A percentile compares a stretch with the other conserved stretches of the same genome.
These are phyloP conservation scores for Aspergillus fijiensis DNA, from an alignment of 2,329 filamentous ascomycete species.

Conservation along the genomic window DNA sequence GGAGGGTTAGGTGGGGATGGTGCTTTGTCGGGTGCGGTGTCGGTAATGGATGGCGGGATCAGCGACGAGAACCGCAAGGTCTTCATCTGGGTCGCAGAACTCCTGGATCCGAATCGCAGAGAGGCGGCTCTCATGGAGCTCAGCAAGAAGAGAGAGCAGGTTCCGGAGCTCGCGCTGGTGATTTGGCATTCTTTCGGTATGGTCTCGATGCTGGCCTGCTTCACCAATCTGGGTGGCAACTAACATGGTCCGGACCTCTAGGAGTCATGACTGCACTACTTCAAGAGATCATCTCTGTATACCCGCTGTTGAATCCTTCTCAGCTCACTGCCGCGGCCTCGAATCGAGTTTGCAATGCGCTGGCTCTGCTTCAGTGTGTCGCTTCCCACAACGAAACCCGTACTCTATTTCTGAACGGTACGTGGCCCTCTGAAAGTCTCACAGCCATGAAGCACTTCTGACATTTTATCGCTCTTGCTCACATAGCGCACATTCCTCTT, in stretches of 20 bases:
- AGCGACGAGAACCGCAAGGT: constrained; percentile 90
- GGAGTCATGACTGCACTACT: constrained; percentile 97
- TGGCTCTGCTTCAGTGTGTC: constrained; percentile 93
- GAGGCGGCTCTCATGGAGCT: constrained; percentile 91
- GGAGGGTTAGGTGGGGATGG: constrained; percentile 51
- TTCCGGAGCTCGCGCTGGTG: constrained; percentile 91
- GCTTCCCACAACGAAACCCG: constrained; percentile 96
- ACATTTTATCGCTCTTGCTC: constrained; percentile 8
- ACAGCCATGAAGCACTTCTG: neutral
- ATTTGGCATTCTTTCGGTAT: constrained; percentile 98
- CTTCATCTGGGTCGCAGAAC: constrained; percentile 87
- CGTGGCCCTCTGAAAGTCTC: constrained; percentile 7
- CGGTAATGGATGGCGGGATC: constrained; percentile 62
- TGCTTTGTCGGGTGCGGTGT: constrained; percentile 32
- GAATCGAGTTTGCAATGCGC: constrained; percentile 94
- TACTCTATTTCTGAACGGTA: constrained; percentile 89
- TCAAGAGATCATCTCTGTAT: constrained; percentile 98
- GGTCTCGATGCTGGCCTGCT: constrained; percentile 30
- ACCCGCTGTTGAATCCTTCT: constrained; percentile 92
- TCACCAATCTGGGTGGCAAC: neutral
- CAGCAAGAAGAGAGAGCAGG: constrained; percentile 98
- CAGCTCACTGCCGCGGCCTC: constrained; percentile 96
- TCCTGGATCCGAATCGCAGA: constrained; percentile 81
- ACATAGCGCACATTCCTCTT: constrained; percentile 85
- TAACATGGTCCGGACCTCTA: constrained; percentile 37